Conservation (phyloP, 257 asterid genomes). For the Cynanchum wilfordii region DNA sequence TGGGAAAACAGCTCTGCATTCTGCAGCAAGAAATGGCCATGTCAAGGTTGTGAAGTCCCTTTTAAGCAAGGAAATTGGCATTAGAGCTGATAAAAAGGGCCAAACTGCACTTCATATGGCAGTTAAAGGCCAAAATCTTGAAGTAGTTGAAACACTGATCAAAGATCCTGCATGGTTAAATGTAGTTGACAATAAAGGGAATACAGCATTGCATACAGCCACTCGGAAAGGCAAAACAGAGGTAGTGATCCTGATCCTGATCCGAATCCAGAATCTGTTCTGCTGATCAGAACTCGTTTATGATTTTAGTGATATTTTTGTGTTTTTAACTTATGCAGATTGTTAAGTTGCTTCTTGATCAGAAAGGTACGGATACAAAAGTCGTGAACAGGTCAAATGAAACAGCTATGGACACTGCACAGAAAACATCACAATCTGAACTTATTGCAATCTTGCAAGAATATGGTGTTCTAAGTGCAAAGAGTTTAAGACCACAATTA, state of each 20-base stretch:
- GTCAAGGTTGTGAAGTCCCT: constrained; percentile 35
- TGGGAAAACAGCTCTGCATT: constrained; percentile 47
- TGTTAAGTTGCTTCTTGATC: constrained; percentile 33
- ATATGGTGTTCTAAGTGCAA: constrained; percentile 27
- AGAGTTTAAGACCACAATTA: constrained; percentile 28
- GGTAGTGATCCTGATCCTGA: constrained; percentile 15
- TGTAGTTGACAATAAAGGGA: constrained; percentile 38
- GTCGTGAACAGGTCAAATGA: constrained; percentile 38
- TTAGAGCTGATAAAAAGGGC: constrained; percentile 42
- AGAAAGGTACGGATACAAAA: constrained; percentile 25
- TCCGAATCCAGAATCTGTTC: not conserved
- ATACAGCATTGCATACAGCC: constrained; percentile 41
- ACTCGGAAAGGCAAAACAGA: constrained; percentile 39
- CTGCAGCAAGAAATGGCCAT: constrained; percentile 51
- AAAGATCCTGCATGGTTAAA: constrained; percentile 27
- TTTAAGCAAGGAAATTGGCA: constrained; percentile 28
- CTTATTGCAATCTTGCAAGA: constrained; percentile 27
- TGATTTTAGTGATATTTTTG: not conserved
- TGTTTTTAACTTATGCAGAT: constrained; percentile 26
- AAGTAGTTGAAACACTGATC: constrained; percentile 37
- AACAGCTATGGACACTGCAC: constrained; percentile 39
- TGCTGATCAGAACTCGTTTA: not conserved
- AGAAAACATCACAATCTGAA: constrained; percentile 31
- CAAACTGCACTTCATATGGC: constrained; percentile 56
- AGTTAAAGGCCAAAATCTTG: constrained; percentile 43